Evolutionary conservation across 2,329 filamentous ascomycete species (phyloP).

Genomic region (Emydomyces testavorans): DNA sequence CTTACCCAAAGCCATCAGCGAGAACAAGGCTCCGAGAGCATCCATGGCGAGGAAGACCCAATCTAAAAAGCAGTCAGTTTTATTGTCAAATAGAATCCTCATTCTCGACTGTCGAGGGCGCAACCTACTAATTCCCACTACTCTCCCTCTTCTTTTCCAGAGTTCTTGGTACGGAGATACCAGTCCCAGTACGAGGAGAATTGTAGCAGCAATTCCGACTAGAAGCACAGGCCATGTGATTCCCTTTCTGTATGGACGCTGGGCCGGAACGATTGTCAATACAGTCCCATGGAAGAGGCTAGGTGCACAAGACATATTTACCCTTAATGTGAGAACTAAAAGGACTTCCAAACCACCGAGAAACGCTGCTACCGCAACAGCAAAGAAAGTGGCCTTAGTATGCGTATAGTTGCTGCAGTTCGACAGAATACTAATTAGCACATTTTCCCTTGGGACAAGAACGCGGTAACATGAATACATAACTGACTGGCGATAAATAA

Average conservation of each 20-base stretch:
- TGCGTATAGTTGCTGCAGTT: constrained; percentile 27
- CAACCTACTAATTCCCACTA: constrained; percentile 48
- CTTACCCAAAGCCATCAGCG: constrained; percentile 49
- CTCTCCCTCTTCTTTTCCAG: constrained; percentile 49
- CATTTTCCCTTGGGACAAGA: constrained; percentile 14
- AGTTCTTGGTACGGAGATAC: constrained; percentile 52
- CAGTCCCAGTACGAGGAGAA: constrained; percentile 47
- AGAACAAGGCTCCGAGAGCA: constrained; percentile 51
- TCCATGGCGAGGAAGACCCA: constrained; percentile 51
- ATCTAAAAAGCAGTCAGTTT: constrained; percentile 24
- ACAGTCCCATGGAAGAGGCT: neutral
- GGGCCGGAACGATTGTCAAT: neutral
- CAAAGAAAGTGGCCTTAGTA: constrained; percentile 38
- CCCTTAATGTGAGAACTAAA: constrained; percentile 47
- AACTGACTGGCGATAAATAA: constrained; percentile 33
- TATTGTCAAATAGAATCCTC: neutral
- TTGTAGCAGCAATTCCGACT: constrained; percentile 47
- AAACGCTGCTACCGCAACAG: constrained; percentile 30
- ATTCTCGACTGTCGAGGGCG: neutral
- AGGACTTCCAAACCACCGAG: constrained; percentile 47
- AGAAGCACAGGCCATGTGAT: constrained; percentile 44
- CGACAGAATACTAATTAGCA: neutral
- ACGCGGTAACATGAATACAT: constrained; percentile 30
- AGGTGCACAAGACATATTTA: constrained; percentile 25
- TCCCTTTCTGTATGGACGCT: constrained; percentile 46